A percentile compares a stretch with the other conserved stretches of the same genome.
Conservation (phyloP, 2,329 filamentous ascomycete genomes). For the Lasiodiplodia sp. region DNA sequence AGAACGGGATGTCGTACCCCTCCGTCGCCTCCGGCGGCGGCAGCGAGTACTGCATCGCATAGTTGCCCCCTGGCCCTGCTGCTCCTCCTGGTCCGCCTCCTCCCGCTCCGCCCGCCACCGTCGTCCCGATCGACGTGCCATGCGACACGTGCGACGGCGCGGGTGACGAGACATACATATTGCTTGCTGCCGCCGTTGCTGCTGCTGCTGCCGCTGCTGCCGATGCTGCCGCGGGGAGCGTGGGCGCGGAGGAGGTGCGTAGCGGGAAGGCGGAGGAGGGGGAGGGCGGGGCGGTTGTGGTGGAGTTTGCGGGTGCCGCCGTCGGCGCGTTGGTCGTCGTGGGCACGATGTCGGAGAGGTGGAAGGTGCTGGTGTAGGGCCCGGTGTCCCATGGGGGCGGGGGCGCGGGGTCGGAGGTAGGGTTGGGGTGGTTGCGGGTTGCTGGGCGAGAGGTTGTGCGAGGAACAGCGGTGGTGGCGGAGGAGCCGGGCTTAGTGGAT, state of each 20-base stretch:
- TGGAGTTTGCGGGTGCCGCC: background rate
- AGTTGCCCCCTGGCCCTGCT: background rate
- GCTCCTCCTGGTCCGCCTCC: too few relatives aligned
- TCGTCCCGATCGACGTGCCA: background rate
- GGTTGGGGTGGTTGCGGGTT: background rate
- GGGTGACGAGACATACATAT: background rate
- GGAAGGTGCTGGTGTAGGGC: conserved; percentile 19
- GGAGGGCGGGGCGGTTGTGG: background rate
- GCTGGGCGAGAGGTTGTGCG: too few relatives aligned
- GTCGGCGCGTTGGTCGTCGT: background rate
- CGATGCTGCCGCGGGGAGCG: too few relatives aligned
- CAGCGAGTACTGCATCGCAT: conserved; percentile 6
- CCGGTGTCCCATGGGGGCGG: conserved; percentile 9
- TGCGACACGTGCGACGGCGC: background rate
- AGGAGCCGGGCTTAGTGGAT: background rate
- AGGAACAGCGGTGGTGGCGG: background rate
- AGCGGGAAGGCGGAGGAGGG: too few relatives aligned
- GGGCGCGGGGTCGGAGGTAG: background rate
- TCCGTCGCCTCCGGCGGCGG: background rate
- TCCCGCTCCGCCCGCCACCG: too few relatives aligned
- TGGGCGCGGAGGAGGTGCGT: too few relatives aligned
- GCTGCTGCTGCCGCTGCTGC: background rate
- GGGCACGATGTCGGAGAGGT: conserved; percentile 5
- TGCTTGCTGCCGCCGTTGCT: background rate
- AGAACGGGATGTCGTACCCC: conserved; percentile 35